Percentiles rank a stretch among this genome's conserved stretches.
phyloP scores from a whole-genome alignment of 768 basidiomycete genomes.

The Sarcodon sp. region DNA sequence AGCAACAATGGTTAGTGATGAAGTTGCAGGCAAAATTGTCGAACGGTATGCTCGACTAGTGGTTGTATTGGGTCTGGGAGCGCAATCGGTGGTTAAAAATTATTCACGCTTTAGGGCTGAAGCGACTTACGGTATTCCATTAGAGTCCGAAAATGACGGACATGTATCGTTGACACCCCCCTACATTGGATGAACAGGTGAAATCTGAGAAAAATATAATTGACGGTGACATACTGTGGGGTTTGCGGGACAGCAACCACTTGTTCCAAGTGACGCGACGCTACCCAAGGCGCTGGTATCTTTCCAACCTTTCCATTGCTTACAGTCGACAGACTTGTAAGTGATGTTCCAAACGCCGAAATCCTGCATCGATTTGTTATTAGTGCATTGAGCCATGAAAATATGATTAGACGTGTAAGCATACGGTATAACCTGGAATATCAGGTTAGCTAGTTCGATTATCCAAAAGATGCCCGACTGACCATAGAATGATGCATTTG shows the following conservation, averaged over 20 bases:
- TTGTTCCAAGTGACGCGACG: conserved; percentile 37
- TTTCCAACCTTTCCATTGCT: conserved; percentile 49
- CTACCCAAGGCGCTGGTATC: conserved; percentile 56
- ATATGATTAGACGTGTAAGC: conserved; percentile 4
- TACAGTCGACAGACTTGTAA: conserved; percentile 53
- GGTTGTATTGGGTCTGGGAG: conserved; percentile 9
- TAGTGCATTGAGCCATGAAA: neutral
- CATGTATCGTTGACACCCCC: conserved; percentile 22
- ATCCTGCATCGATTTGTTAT: conserved; percentile 29
- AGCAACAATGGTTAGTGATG: no score
- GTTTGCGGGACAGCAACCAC: conserved; percentile 64
- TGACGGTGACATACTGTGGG: conserved; percentile 32
- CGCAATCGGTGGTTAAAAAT: neutral
- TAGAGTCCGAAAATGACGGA: conserved; percentile 12
- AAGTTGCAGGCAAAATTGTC: no score
- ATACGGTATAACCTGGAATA: conserved; percentile 24
- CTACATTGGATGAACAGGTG: conserved; percentile 13
- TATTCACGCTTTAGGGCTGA: no score
- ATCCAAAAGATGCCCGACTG: conserved; percentile 8
- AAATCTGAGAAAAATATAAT: neutral
- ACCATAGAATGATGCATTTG: conserved; percentile 55
- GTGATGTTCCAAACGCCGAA: conserved; percentile 83
- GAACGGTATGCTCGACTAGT: neutral
- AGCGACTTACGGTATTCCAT: conserved; percentile 12
- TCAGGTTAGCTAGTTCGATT: neutral